Percentiles rank a stretch among this genome's conserved stretches.
phyloP scores from a whole-genome alignment of 1,139 yeast genomes.

The Lodderomyces jiufengensis region DNA sequence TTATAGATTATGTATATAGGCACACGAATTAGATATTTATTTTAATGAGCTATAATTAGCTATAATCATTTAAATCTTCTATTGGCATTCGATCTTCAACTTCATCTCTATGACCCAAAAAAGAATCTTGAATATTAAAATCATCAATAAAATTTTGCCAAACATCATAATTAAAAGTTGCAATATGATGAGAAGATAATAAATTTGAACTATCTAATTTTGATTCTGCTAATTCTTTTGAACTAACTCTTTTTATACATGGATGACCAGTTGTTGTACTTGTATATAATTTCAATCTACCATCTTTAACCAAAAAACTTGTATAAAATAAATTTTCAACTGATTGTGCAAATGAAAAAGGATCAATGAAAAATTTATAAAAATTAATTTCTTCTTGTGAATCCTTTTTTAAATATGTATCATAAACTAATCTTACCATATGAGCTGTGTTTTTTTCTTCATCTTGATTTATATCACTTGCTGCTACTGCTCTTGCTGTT shows the following conservation, averaged over 20 bases:
- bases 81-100: conserved; percentile 28
- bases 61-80: conserved; percentile 14
- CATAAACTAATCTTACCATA: conserved; percentile 51
- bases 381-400: conserved; percentile 47
- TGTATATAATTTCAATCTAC: conserved; percentile 49
- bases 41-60: neutral
- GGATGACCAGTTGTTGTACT: conserved; percentile 44
- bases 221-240: conserved; percentile 14
- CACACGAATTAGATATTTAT: neutral
- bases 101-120: conserved; percentile 44
- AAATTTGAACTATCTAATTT: conserved; percentile 12
- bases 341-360: conserved; percentile 70
- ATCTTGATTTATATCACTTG: conserved; percentile 46
- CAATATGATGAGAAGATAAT: conserved; percentile 46
- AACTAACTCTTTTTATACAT: conserved; percentile 20
- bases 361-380: conserved; percentile 68
- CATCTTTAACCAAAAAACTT: conserved; percentile 76
- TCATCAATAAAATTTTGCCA: conserved; percentile 56
- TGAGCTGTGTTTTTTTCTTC: conserved; percentile 57
- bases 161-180: conserved; percentile 61
- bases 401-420: conserved; percentile 29
- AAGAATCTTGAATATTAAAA: conserved; percentile 51
- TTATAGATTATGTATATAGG: neutral
- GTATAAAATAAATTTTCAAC: conserved; percentile 81
- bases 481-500: conserved; percentile 54